A percentile compares a stretch with the other conserved stretches of the same genome.
Conservation (phyloP, 768 basidiomycete species). For the Mrakia gelida region DNA sequence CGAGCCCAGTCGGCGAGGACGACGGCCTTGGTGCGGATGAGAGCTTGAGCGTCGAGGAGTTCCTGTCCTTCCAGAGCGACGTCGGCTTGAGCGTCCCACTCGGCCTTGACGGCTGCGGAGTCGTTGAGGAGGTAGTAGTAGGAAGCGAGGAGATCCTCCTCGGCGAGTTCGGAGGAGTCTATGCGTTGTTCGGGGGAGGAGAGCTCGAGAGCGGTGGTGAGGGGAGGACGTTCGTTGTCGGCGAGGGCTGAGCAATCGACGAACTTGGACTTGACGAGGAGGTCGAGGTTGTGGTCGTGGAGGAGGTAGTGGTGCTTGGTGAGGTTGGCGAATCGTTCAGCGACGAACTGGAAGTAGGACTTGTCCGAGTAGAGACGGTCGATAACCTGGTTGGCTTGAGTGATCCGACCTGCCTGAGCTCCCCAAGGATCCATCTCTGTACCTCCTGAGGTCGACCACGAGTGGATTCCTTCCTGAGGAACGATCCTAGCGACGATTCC, state of each 20-base stretch:
- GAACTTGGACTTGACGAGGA: conserved; percentile 14
- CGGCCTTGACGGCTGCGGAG: neutral
- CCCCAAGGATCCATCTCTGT: conserved; percentile 21
- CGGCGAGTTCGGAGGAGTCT: conserved; percentile 3
- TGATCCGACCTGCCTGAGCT: conserved; percentile 19
- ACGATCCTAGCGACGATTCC: conserved; percentile 13
- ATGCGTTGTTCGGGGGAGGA: conserved; percentile 3
- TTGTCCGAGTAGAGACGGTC: neutral
- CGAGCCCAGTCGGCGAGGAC: conserved; percentile 2
- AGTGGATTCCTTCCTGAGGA: neutral
- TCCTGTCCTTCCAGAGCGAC: neutral
- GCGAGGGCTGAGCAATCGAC: neutral
- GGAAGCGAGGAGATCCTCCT: neutral
- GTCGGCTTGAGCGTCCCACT: conserved; percentile 13
- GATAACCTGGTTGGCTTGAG: conserved; percentile 5
- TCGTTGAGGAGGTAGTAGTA: neutral
- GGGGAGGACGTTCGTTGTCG: conserved; percentile 1
- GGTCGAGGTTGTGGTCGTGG: conserved; percentile 16
- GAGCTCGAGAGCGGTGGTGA: neutral
- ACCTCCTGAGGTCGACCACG: conserved; percentile 26
- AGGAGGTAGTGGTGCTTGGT: conserved; percentile 15
- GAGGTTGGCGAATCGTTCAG: conserved; percentile 3
- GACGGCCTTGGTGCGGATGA: neutral
- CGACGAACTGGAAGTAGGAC: neutral
- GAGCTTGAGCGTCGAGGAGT: neutral